A percentile compares a stretch with the other conserved stretches of the same genome.
These are phyloP conservation scores for Saccharum officinarum DNA, from an alignment of 176 grass and related monocot species.

Conservation along the genomic window DNA sequence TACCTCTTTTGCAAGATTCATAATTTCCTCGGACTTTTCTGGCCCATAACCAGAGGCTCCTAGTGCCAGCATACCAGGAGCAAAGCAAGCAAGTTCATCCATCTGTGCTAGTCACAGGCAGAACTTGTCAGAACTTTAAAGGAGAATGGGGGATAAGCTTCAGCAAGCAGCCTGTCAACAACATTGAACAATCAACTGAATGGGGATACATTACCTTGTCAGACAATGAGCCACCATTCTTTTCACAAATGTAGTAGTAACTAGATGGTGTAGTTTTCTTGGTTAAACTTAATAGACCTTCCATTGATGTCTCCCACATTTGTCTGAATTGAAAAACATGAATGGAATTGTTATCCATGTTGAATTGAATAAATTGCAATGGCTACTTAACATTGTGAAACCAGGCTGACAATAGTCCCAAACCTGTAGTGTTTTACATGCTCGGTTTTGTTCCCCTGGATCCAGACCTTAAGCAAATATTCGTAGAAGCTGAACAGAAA, in stretches of 20 bases:
- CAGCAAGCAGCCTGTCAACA: slow-evolving; percentile 27
- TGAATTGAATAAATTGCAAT: slow-evolving; percentile 6
- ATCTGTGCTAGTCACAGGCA: slow-evolving; percentile 59
- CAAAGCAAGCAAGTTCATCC: slow-evolving; percentile 99
- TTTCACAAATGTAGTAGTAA: slow-evolving; percentile 95
- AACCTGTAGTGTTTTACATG: slow-evolving; percentile 95
- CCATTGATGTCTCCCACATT: slow-evolving; percentile 99
- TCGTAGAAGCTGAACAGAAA: slow-evolving; percentile 90
- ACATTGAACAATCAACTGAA: slow-evolving; percentile 10
- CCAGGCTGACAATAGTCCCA: slow-evolving; percentile 21
- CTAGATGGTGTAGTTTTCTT: slow-evolving; percentile 84
- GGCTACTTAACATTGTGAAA: slow-evolving; percentile 11
- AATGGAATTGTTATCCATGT: slow-evolving; percentile 22
- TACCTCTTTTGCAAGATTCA: slow-evolving; percentile 97
- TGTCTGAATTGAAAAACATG: slow-evolving; percentile 51
- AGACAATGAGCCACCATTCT: slow-evolving; percentile 79
- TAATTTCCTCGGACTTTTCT: slow-evolving; percentile 81
- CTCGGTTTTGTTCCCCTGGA: slow-evolving; percentile 98
- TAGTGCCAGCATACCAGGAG: slow-evolving; percentile 95
- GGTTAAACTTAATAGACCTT: slow-evolving; percentile 87
- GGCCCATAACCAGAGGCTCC: slow-evolving; percentile 89
- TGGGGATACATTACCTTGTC: slow-evolving; percentile 67
- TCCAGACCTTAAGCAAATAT: slow-evolving; percentile 98
- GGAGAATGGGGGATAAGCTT: slow-evolving; percentile 27
- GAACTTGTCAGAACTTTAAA: slow-evolving; percentile 36